Percentiles rank a stretch among this genome's conserved stretches.
These are phyloP conservation scores for Tulasnella sp. DNA, from an alignment of 768 basidiomycete species.

Conservation along the genomic window DNA sequence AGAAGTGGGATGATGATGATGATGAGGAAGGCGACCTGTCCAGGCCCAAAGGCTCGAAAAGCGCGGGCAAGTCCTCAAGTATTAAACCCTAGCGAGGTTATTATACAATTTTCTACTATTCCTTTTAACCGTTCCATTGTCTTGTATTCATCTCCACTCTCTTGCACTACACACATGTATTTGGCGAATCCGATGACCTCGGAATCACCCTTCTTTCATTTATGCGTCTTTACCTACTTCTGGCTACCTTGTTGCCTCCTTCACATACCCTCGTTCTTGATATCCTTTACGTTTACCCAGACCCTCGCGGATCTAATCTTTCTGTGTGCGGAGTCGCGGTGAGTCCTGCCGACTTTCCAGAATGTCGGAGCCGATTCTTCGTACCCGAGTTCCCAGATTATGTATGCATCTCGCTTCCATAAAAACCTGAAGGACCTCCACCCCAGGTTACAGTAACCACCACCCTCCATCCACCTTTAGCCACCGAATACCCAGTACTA, in stretches of 20 bases:
- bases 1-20: conserved; percentile 28
- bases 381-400: background rate
- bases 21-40: conserved; percentile 1
- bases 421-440: background rate
- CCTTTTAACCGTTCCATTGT: background rate
- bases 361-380: background rate
- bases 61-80: background rate
- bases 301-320: background rate
- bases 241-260: background rate
- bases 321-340: background rate
- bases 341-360: background rate
- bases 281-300: background rate
- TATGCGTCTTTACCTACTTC: background rate
- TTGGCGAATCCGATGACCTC: background rate
- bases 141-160: background rate
- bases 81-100: background rate
- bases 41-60: background rate
- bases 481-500: background rate
- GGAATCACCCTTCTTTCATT: background rate
- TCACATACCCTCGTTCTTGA: background rate
- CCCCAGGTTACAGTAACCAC: background rate
- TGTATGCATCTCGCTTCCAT: background rate
- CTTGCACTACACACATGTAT: background rate
- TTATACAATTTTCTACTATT: background rate
- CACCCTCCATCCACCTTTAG: background rate